phyloP scores from a whole-genome alignment of 257 asterid species.

The Cruciata laevipes region DNA sequence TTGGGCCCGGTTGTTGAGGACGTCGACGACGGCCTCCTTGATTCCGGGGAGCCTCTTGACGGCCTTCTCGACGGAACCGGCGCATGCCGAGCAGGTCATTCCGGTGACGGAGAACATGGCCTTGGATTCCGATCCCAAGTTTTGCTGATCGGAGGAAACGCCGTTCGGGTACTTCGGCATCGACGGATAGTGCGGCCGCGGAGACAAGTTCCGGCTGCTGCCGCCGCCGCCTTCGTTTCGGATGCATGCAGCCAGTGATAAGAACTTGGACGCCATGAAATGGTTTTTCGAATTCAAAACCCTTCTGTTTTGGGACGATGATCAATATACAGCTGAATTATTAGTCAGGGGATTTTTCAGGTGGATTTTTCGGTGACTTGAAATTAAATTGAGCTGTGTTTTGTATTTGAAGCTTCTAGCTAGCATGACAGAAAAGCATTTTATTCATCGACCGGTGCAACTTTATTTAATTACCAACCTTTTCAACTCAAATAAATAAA shows the following conservation, averaged over 20 bases:
- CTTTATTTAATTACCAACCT: too few species aligned
- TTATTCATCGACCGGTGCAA: too few species aligned
- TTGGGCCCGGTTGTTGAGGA: constrained; percentile 61
- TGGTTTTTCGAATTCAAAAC: background rate
- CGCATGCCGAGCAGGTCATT: constrained; percentile 90
- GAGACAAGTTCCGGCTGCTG: constrained; percentile 10
- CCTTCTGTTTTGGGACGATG: background rate
- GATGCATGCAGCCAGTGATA: constrained; percentile 32
- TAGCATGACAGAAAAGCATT: background rate
- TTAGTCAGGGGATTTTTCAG: too few species aligned
- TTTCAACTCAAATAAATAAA: too few species aligned
- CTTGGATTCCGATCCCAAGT: constrained; percentile 36
- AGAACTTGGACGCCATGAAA: constrained; percentile 23
- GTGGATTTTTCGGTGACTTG: too few species aligned
- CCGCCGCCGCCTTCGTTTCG: constrained; percentile 13
- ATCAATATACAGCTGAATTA: too few species aligned
- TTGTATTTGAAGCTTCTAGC: background rate
- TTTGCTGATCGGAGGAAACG: constrained; percentile 33
- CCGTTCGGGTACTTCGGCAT: constrained; percentile 33
- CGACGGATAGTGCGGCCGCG: constrained; percentile 38
- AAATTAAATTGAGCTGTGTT: background rate
- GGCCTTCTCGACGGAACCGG: constrained; percentile 84
- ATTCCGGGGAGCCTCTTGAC: constrained; percentile 76
- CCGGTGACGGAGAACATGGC: constrained; percentile 65
- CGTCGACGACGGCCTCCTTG: constrained; percentile 72